A percentile compares a stretch with the other conserved stretches of the same genome.
Evolutionary conservation across 2,329 filamentous ascomycete species (phyloP).

Genomic region (Aspergillus sp.): DNA sequence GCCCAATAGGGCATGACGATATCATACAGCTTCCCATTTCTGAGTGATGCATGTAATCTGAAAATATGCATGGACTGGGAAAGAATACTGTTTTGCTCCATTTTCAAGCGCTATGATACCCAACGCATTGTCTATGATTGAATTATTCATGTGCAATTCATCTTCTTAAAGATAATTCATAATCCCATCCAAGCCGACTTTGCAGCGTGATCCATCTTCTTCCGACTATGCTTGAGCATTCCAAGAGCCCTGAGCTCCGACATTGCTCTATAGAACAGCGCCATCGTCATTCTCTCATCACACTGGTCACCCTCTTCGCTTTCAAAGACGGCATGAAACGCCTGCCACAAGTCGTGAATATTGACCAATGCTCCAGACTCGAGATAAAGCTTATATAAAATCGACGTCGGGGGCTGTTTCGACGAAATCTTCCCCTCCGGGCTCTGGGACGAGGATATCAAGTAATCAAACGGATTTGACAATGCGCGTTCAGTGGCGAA

Average conservation of each 20-base stretch:
- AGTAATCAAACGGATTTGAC: constrained; percentile 63
- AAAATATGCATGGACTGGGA: not conserved
- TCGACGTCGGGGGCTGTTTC: constrained; percentile 62
- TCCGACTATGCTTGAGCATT: constrained; percentile 85
- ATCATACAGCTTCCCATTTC: constrained; percentile 69
- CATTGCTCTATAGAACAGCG: constrained; percentile 81
- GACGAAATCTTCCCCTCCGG: constrained; percentile 46
- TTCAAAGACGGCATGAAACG: constrained; percentile 60
- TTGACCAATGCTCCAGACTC: constrained; percentile 67
- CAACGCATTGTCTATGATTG: constrained; percentile 14
- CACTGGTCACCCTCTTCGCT: constrained; percentile 36
- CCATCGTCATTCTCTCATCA: constrained; percentile 53
- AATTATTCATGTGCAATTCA: constrained; percentile 8
- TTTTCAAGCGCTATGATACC: constrained; percentile 38
- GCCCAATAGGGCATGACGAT: constrained; percentile 72
- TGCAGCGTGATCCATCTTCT: constrained; percentile 88
- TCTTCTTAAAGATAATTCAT: constrained; percentile 29
- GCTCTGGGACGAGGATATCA: constrained; percentile 54
- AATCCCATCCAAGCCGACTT: constrained; percentile 79
- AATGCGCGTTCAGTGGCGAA: constrained; percentile 65
- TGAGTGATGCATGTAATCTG: constrained; percentile 30
- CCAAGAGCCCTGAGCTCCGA: constrained; percentile 86
- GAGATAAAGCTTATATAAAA: constrained; percentile 66
- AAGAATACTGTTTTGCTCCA: constrained; percentile 13
- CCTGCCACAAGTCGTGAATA: constrained; percentile 64